These are phyloP conservation scores for Cryphonectria japonica DNA, from an alignment of 2,329 filamentous ascomycete genomes.

Conservation along the genomic window DNA sequence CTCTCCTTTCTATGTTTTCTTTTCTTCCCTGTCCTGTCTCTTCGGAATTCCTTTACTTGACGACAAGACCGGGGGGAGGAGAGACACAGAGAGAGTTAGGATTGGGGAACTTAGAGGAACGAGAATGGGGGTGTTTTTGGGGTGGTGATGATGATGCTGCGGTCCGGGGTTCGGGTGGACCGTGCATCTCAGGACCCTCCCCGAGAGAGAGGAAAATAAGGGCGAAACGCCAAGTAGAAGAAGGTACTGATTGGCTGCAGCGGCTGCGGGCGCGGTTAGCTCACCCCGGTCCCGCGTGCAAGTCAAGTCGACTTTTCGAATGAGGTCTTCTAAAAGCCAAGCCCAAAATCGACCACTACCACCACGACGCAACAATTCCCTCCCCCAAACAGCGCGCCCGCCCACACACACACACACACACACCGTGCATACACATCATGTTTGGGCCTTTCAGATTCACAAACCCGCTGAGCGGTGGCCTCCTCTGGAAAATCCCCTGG, in stretches of 20 bases:
- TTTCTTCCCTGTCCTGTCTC: not conserved
- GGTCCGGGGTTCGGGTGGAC: constrained; percentile 1
- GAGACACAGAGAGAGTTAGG: not conserved
- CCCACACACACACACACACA: not conserved
- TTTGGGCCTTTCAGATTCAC: constrained; percentile 83
- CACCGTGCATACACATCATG: constrained; percentile 56
- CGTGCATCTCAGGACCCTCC: not conserved
- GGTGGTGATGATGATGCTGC: constrained; percentile 2
- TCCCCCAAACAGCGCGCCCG: constrained; percentile 34
- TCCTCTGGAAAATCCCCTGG: constrained; percentile 98
- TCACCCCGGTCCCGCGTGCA: not conserved
- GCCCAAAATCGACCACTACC: not conserved
- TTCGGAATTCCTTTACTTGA: not conserved
- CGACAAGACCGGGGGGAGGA: not conserved
- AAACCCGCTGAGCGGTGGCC: constrained; percentile 74
- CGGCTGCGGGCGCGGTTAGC: not conserved
- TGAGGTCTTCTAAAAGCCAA: not conserved
- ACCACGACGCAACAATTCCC: not conserved
- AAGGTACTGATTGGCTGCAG: not conserved
- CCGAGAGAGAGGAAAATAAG: not conserved
- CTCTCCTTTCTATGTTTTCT: not conserved
- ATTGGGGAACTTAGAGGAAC: not conserved
- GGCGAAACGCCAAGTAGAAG: not conserved
- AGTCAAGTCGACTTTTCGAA: constrained; percentile 8
- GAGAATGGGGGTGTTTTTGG: not conserved